Evolutionary conservation across 78 protist genomes (phyloP), one percentile per base, ranked within the genome.

Genomic region (Pigoraptor vietnamica): DNA sequence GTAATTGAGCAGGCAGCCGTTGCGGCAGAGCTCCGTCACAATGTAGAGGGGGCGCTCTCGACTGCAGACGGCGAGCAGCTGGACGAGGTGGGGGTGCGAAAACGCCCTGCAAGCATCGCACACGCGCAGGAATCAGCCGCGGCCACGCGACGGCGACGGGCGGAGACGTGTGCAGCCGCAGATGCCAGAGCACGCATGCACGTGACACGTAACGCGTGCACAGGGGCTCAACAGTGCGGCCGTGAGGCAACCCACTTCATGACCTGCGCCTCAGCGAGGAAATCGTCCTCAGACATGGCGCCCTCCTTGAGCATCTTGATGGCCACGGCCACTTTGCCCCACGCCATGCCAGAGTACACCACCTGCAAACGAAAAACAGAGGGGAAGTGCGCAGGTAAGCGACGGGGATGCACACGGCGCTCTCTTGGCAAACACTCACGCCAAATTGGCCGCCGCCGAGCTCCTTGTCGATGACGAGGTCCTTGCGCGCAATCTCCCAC

Each of bases 371-470:
- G 67, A 48, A n/a, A n/a, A n/a, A n/a, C n/a, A n/a, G n/a, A n/a
- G n/a, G n/a, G n/a, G n/a, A n/a, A n/a, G n/a, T n/a, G n/a, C n/a
- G n/a, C n/a, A n/a, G n/a, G n/a, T n/a, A n/a, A n/a, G n/a, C n/a
- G n/a, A n/a, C n/a, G n/a, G n/a, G n/a, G n/a, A n/a, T n/a, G n/a
- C n/a, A n/a, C n/a, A n/a, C n/a, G n/a, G n/a, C n/a, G 67, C 14
- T 48, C 67, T 48, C 67, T 48, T 48, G 67, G 84, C 84, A 25
- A 25, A 79, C 1, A 79, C 84, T 14, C 32, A 86, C 89, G 10
- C 89, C 89, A 37, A 86, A 86, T 23, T 86, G 39, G 55, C 89
- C 89, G 32, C 37, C 23, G 39, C 89, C 89, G 10, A 86, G 89
- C 32, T 86, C 34, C 39, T 37, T 24, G 29, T 36, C 89, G 48